Conservation (phyloP, 495 filamentous ascomycete species). For the Trichocladium uniseriatum region DNA sequence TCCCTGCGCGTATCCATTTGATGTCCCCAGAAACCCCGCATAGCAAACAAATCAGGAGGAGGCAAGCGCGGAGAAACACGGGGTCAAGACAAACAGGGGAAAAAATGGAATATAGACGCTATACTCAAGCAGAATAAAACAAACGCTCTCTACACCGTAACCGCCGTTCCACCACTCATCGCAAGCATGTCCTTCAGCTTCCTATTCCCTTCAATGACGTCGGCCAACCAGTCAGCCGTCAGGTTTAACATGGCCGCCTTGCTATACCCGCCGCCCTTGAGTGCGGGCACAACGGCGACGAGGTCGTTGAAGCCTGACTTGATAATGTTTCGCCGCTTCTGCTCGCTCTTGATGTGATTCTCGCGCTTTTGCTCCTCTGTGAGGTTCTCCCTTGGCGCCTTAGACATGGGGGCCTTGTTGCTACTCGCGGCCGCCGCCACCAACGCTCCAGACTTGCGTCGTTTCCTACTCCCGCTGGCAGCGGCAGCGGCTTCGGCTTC, state of each 20-base stretch:
- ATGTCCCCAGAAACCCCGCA: too few relatives aligned
- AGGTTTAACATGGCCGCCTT: conserved; percentile 69
- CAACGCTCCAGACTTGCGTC: conserved; percentile 1
- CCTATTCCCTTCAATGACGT: conserved; percentile 58
- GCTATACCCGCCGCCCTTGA: conserved; percentile 61
- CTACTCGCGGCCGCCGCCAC: not conserved
- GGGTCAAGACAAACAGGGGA: too few relatives aligned
- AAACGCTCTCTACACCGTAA: not conserved
- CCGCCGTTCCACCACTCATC: conserved; percentile 5
- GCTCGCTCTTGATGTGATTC: conserved; percentile 84
- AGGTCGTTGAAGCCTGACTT: conserved; percentile 69
- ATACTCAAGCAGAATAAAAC: not conserved
- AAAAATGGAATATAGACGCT: not conserved
- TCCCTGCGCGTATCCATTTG: too few relatives aligned
- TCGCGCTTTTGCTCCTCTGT: conserved; percentile 74
- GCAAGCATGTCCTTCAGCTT: conserved; percentile 36
- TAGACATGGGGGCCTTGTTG: conserved; percentile 15
- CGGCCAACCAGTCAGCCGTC: conserved; percentile 64
- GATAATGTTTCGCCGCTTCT: conserved; percentile 73
- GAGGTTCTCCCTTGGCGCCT: conserved; percentile 61
- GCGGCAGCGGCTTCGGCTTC: not conserved
- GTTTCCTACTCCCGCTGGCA: conserved; percentile 6
- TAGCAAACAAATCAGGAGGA: too few relatives aligned
- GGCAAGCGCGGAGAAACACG: too few relatives aligned
- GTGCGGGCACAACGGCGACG: conserved; percentile 57